Conservation (phyloP, 176 grass and related monocot species). For the Oryza punctata region DNA sequence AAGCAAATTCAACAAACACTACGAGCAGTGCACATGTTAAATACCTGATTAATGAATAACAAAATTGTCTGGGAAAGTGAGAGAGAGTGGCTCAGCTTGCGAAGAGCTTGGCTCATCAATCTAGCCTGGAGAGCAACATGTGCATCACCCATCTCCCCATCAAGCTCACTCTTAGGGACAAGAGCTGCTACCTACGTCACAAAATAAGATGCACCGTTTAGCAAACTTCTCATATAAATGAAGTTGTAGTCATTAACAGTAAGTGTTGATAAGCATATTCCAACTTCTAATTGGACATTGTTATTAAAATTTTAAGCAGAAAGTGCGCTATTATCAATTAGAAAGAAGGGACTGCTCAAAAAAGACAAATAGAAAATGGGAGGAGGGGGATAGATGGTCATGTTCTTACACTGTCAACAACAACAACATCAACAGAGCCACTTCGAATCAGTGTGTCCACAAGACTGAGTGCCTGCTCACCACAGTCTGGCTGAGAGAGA, state of each 20-base stretch:
- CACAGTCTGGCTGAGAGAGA: constrained; percentile 87
- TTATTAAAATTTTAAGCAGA: neutral
- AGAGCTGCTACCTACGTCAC: constrained; percentile 85
- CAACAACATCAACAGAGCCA: constrained; percentile 98
- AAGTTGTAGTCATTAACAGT: constrained; percentile 3
- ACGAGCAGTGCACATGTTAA: neutral
- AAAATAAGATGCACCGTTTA: constrained; percentile 25
- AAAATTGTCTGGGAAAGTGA: constrained; percentile 85
- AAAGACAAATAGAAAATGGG: constrained; percentile 24
- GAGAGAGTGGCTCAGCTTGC: constrained; percentile 92
- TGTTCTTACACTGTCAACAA: constrained; percentile 96
- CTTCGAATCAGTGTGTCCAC: constrained; percentile 96
- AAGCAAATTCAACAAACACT: neutral
- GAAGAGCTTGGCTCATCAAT: constrained; percentile 96
- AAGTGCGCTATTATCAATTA: neutral
- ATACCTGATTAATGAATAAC: constrained; percentile 97
- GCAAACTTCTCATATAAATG: neutral
- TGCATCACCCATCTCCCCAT: constrained; percentile 98
- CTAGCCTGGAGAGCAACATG: constrained; percentile 97
- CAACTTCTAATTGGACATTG: neutral
- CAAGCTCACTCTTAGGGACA: constrained; percentile 90
- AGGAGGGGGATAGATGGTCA: neutral
- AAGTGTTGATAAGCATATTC: neutral
- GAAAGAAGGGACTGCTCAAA: neutral
- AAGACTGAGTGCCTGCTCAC: constrained; percentile 94